A percentile compares a stretch with the other conserved stretches of the same genome.
These are phyloP conservation scores for Cytospora piceicola DNA, from an alignment of 2,329 filamentous ascomycete species.

Conservation along the genomic window DNA sequence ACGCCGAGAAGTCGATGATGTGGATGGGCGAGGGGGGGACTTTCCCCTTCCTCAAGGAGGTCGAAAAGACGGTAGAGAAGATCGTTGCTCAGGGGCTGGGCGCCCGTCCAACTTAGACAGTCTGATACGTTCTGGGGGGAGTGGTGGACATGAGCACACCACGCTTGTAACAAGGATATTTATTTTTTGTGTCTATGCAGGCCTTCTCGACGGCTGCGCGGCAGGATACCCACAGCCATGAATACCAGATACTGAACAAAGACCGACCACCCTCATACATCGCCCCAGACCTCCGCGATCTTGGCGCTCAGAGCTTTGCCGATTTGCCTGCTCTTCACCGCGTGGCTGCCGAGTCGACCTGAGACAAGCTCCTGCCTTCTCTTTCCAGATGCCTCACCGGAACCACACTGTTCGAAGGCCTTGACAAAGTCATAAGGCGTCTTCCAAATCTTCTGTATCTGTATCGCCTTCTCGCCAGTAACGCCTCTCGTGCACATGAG, in stretches of 20 bases:
- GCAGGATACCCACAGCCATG: neutral
- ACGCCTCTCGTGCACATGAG: conserved; percentile 79
- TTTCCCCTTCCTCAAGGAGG: conserved; percentile 66
- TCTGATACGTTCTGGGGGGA: neutral
- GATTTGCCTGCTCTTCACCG: conserved; percentile 72
- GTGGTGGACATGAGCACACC: neutral
- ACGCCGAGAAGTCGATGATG: conserved; percentile 85
- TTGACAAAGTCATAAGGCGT: conserved; percentile 74
- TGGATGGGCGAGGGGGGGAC: conserved; percentile 68
- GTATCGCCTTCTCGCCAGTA: conserved; percentile 76
- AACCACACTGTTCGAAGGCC: conserved; percentile 63
- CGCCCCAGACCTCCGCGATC: conserved; percentile 74
- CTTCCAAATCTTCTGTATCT: conserved; percentile 78
- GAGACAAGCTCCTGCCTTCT: conserved; percentile 65
- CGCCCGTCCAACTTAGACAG: conserved; percentile 27
- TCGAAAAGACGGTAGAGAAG: conserved; percentile 74
- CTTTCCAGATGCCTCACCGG: conserved; percentile 54
- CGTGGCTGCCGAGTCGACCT: conserved; percentile 52
- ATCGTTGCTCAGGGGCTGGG: conserved; percentile 72
- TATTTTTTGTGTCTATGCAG: conserved; percentile 5
- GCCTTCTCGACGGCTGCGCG: neutral
- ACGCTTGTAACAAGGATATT: neutral
- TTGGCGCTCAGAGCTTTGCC: conserved; percentile 67
- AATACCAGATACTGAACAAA: neutral
- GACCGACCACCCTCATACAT: conserved; percentile 40